Conservation (phyloP, 768 basidiomycete species). For the Amanita fuliginea region DNA sequence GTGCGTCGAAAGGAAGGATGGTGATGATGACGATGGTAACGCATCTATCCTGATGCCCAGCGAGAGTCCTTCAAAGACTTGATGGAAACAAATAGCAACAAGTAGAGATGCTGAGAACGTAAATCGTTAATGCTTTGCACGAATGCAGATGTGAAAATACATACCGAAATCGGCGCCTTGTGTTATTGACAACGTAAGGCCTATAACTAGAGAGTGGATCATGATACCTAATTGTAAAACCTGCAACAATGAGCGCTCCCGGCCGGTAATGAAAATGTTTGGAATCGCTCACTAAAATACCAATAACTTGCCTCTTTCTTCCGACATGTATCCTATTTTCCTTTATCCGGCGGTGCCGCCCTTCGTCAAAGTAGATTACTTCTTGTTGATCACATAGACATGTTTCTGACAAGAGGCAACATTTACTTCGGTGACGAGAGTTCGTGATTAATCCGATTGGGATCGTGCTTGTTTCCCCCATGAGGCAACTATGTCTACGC, state of each 20-base stretch:
- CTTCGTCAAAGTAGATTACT: conserved; percentile 3
- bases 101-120: conserved; percentile 48
- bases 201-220: conserved; percentile 76
- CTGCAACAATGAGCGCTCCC: conserved; percentile 20
- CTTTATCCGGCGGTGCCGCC: conserved; percentile 8
- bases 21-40: conserved; percentile 34
- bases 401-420: conserved; percentile 5
- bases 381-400: conserved; percentile 6
- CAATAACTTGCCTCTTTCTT: conserved; percentile 56
- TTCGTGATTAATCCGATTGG: conserved; percentile 19
- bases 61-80: conserved; percentile 76
- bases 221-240: conserved; percentile 78
- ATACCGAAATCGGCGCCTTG: conserved; percentile 60
- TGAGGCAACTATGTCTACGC: background rate
- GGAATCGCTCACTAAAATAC: conserved; percentile 47
- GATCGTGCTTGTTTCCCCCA: background rate
- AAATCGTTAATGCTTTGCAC: background rate
- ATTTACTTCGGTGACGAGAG: conserved; percentile 19
- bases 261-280: background rate
- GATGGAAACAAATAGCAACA: conserved; percentile 71
- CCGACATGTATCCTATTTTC: conserved; percentile 23
- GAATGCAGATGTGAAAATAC: conserved; percentile 15
- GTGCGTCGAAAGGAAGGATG: conserved; percentile 6
- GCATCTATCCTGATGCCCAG: conserved; percentile 72
- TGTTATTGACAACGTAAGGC: conserved; percentile 64